phyloP scores from a whole-genome alignment of 208 protist species.

The Crithidia thermophila region DNA sequence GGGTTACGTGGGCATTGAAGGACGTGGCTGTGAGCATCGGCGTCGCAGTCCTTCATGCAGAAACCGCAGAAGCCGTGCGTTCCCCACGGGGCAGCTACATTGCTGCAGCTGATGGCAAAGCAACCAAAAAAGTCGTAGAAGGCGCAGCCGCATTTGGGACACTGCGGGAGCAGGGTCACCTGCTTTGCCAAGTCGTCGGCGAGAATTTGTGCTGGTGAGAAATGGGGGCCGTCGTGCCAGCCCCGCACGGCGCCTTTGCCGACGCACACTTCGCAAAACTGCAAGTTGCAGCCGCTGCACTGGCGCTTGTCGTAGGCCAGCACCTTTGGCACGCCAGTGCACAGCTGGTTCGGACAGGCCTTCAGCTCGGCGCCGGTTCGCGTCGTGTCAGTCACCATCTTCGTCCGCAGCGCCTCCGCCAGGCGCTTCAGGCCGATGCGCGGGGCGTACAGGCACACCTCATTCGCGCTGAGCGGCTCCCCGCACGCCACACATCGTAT shows the following conservation, averaged over 20 bases:
- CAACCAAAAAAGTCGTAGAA: conserved; percentile 32
- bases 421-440: not conserved
- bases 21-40: conserved; percentile 4
- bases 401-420: not conserved
- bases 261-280: conserved; percentile 6
- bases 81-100: no score
- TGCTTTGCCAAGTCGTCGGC: conserved; percentile 3
- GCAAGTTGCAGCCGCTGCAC: conserved; percentile 11
- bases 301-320: not conserved
- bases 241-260: not conserved
- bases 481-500: not conserved
- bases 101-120: conserved; percentile 25
- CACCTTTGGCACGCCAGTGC: conserved; percentile 4
- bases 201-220: not conserved
- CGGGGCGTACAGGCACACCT: not conserved
- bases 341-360: conserved; percentile 11
- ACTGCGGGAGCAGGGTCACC: conserved; percentile 5
- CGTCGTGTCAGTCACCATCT: not conserved
- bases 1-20: conserved; percentile 2
- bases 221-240: conserved; percentile 8
- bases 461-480: not conserved
- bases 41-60: conserved; percentile 21
- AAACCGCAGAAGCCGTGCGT: conserved; percentile 28
- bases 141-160: conserved; percentile 10
- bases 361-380: not conserved